Evolutionary conservation across 2,329 filamentous ascomycete species (phyloP).

Genomic region (Trichoderma semiorbis): DNA sequence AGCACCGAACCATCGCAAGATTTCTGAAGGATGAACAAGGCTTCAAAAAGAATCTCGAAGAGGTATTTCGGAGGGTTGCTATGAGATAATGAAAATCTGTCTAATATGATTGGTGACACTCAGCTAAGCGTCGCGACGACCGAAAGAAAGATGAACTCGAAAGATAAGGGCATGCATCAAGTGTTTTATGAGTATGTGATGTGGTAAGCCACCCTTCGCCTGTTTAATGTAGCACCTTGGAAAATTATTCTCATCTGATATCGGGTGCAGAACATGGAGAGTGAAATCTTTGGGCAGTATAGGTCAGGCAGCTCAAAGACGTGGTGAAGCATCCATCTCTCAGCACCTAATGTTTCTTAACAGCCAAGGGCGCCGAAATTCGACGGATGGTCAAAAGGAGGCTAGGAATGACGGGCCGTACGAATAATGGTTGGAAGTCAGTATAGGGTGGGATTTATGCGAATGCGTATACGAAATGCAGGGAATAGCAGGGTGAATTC

Average conservation of each 20-base stretch:
- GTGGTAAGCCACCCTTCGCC: not conserved
- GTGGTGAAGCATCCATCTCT: not conserved
- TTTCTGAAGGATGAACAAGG: not conserved
- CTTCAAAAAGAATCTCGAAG: not conserved
- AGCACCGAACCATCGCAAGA: not conserved
- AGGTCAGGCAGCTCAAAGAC: not conserved
- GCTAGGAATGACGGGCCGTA: not conserved
- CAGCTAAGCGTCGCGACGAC: not conserved
- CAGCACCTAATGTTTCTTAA: not conserved
- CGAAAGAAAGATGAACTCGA: not conserved
- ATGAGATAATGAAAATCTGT: not conserved
- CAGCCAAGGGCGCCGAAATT: not conserved
- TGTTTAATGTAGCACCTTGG: not conserved
- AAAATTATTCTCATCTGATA: not conserved
- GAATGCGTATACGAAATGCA: not conserved
- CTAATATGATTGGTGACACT: not conserved
- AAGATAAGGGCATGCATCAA: not conserved
- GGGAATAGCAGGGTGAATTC: not conserved
- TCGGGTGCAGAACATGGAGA: not conserved
- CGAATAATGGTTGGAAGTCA: not conserved
- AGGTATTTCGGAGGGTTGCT: not conserved
- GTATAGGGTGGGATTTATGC: not conserved
- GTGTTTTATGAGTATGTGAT: not conserved
- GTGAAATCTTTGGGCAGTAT: not conserved
- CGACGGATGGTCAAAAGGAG: not conserved